Base-by-base conservation (phyloP, 208 protist genomes). In the Acanthamoeba rhysodes region DNA sequence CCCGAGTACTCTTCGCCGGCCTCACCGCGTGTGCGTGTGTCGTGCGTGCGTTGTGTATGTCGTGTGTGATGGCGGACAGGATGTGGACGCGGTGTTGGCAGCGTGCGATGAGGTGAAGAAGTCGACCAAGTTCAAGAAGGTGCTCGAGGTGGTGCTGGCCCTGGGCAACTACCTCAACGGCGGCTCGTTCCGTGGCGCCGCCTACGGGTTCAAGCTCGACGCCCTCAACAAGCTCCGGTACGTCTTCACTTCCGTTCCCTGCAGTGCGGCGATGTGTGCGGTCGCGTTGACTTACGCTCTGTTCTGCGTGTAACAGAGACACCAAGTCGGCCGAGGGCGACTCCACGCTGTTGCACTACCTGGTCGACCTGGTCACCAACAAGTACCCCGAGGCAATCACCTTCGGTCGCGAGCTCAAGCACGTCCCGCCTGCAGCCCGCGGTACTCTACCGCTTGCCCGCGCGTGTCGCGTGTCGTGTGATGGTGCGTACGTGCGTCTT, bases 171-270 rank as follows among this genome's bases (percentile, higher is more conserved):
- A 59, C 87, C 32, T 93, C 41, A 93, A 93, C 87, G 41, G 87
- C 12, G 87, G 90, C n/a, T 45, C 57, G 22, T 95, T 91, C 45
- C 93, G 95, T 14, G 93, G 90, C 4, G 76, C 24, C 34, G 95
- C 95, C 34, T 94, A 96, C 27, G 95, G 95, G 37, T 95, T 96
- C 66, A 57, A 85, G 66, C 57, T 95, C 14, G 94, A 96, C 27
- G 72, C 78, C 12, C 95, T 96, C 29, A 66, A 16, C 64, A 95
- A 96, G 88, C 82, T 96, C n/a, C 10, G 88, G 53, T 45, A 94
- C n/a, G 72, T 18, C 20, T n/a, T n/a, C n/a, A n/a, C n/a, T n/a
- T n/a, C n/a, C n/a, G n/a, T n/a, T n/a, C n/a, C n/a, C n/a, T 41
- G 37, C 37, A 41, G 37, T 3, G 37, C 37, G 37, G n/a, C n/a